phyloP scores from a whole-genome alignment of 768 basidiomycete species.

The Amanita polypyramis region DNA sequence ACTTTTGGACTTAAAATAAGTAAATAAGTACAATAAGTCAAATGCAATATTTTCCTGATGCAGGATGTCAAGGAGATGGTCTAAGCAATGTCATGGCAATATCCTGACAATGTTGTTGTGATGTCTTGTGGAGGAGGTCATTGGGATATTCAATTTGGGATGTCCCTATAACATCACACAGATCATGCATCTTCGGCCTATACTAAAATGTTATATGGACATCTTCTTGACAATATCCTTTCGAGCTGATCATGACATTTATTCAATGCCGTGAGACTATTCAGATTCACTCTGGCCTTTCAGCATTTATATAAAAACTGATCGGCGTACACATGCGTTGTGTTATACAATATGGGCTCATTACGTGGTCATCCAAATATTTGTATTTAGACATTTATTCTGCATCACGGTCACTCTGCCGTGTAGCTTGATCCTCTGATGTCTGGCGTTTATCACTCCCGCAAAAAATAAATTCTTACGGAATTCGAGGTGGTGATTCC shows the following conservation, averaged over 20 bases:
- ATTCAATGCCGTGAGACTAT: not conserved
- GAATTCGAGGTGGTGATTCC: no score
- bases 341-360: not conserved
- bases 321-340: not conserved
- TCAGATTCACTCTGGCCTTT: not conserved
- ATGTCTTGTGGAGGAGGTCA: not conserved
- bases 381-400: not conserved
- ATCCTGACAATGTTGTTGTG: not conserved
- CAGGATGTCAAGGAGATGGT: not conserved
- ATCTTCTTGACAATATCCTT: not conserved
- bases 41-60: no score
- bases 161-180: not conserved
- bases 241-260: not conserved
- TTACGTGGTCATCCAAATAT: not conserved
- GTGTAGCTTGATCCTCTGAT: no score
- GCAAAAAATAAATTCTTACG: no score
- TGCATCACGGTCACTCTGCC: not conserved
- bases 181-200: not conserved
- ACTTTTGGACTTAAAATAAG: no score
- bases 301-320: not conserved
- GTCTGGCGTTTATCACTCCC: no score
- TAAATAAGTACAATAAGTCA: no score
- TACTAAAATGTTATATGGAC: not conserved
- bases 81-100: not conserved
- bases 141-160: not conserved